Evolutionary conservation across 2,329 filamentous ascomycete genomes (phyloP).

Genomic region (Cephalotrichum gorgonifer): DNA sequence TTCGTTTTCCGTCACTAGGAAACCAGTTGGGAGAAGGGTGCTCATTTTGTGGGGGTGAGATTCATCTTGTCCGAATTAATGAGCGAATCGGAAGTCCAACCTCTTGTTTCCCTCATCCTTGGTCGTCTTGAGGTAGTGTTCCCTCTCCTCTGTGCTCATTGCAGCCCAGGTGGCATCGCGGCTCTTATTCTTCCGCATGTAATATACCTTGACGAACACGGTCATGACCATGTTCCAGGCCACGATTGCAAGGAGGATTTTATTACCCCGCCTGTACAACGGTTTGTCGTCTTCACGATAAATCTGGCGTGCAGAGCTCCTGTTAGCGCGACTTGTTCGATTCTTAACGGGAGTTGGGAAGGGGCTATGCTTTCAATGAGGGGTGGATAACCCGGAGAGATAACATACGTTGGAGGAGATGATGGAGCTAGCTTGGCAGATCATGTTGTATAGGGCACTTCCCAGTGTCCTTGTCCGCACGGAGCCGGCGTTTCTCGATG

Average conservation of each 20-base stretch:
- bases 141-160: conserved; percentile 8
- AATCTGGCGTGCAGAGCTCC: conserved; percentile 14
- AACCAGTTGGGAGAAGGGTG: too few species aligned
- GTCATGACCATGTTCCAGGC: conserved; percentile 23
- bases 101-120: conserved; percentile 11
- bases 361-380: not conserved
- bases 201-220: conserved; percentile 24
- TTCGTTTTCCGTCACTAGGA: too few species aligned
- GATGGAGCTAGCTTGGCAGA: conserved; percentile 34
- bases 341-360: not conserved
- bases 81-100: conserved; percentile 13
- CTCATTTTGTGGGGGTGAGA: too few species aligned
- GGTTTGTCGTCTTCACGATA: conserved; percentile 35
- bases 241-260: conserved; percentile 14
- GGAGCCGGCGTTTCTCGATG: conserved; percentile 46
- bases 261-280: conserved; percentile 33
- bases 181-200: conserved; percentile 24
- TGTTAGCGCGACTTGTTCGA: not conserved
- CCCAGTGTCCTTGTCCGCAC: conserved; percentile 53
- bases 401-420: conserved; percentile 26
- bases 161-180: conserved; percentile 7
- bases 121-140: conserved; percentile 8
- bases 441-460: conserved; percentile 36
- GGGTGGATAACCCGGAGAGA: not conserved
- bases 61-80: too few species aligned